Conservation (phyloP, 2,329 filamentous ascomycete genomes). For the Neoscytalidium dimidiatum region DNA sequence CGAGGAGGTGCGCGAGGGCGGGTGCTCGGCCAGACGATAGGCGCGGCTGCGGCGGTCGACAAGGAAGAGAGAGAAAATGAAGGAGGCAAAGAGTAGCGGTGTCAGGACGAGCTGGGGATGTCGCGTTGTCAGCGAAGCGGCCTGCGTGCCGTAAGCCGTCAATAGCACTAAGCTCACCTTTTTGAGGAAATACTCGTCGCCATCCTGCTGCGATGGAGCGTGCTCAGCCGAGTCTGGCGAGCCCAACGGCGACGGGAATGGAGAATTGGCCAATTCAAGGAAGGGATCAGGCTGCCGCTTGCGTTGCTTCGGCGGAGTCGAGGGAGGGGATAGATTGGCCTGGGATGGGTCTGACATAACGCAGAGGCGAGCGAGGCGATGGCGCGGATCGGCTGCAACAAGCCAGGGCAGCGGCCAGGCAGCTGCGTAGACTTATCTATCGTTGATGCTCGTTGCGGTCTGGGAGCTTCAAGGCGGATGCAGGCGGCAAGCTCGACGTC, state of each 20-base stretch:
- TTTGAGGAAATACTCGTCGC: conserved; percentile 29
- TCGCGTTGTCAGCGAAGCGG: background rate
- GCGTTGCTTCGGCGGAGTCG: conserved; percentile 7
- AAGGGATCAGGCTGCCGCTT: conserved; percentile 29
- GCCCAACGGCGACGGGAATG: conserved; percentile 27
- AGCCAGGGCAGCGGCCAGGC: background rate
- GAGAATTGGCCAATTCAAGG: conserved; percentile 30
- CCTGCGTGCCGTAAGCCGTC: background rate
- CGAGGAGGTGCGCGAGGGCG: conserved; percentile 32
- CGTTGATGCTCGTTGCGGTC: background rate
- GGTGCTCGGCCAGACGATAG: conserved; percentile 45
- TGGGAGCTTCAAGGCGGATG: background rate
- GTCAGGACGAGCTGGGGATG: conserved; percentile 54
- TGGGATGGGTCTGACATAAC: background rate
- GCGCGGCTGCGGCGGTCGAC: conserved; percentile 60
- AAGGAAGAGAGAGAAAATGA: conserved; percentile 65
- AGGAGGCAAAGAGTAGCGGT: conserved; percentile 64
- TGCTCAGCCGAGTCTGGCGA: conserved; percentile 24
- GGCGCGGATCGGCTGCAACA: background rate
- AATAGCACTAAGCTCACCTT: conserved; percentile 24
- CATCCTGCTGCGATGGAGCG: conserved; percentile 14
- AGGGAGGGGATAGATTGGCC: background rate
- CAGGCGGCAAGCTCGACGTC: background rate
- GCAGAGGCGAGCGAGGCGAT: background rate
- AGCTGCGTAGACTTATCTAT: background rate